Evolutionary conservation across 768 basidiomycete species (phyloP).

Genomic region (Leccinum pellstonianum): DNA sequence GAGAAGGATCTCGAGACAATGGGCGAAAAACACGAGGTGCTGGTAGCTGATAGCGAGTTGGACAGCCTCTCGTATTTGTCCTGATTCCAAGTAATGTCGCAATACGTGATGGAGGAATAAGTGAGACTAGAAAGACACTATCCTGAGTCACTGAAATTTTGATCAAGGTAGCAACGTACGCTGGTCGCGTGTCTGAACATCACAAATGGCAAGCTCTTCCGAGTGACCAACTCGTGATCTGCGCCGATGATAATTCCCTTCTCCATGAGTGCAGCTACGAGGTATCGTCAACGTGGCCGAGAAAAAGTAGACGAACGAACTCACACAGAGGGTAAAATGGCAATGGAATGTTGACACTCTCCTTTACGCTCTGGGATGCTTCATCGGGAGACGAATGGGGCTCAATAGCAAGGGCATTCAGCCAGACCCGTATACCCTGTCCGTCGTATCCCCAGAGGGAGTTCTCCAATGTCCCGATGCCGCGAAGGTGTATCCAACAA

Average conservation of each 20-base stretch:
- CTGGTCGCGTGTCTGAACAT: constrained; percentile 91
- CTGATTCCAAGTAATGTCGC: constrained; percentile 70
- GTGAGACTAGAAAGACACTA: constrained; percentile 61
- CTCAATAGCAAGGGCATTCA: constrained; percentile 93
- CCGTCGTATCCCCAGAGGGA: constrained; percentile 98
- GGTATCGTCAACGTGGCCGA: constrained; percentile 1
- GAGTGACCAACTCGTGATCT: constrained; percentile 80
- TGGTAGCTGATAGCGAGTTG: constrained; percentile 85
- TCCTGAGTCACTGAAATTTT: constrained; percentile 2
- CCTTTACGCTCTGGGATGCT: constrained; percentile 61
- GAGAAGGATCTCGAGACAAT: constrained; percentile 90
- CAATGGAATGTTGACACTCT: constrained; percentile 88
- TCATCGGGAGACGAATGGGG: constrained; percentile 41
- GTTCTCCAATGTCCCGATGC: constrained; percentile 92
- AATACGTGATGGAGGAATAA: constrained; percentile 93
- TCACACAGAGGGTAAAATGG: constrained; percentile 96
- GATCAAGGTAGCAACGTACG: constrained; percentile 44
- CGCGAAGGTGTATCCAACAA: constrained; percentile 97
- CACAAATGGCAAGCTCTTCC: constrained; percentile 78
- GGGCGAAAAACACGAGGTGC: constrained; percentile 86
- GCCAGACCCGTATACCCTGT: constrained; percentile 84
- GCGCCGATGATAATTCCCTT: constrained; percentile 98
- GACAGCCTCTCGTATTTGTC: constrained; percentile 72
- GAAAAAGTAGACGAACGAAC: constrained; percentile 18
- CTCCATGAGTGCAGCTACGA: constrained; percentile 92